These are phyloP conservation scores for Myxozyma nipponensis DNA, from an alignment of 805 yeast genomes.

Conservation along the genomic window DNA sequence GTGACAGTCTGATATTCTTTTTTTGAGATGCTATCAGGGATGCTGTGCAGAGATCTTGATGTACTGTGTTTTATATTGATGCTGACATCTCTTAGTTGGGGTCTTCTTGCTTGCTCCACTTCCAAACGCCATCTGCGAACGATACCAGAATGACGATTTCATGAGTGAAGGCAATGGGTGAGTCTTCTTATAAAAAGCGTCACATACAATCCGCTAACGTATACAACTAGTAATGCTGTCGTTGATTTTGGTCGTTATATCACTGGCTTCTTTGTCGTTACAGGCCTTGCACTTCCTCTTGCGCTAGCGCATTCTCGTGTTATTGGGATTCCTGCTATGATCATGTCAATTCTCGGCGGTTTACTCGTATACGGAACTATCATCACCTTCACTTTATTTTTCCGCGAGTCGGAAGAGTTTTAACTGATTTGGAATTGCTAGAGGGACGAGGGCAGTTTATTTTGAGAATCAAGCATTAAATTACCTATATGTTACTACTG, in stretches of 20 bases:
- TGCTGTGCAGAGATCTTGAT: too few species aligned
- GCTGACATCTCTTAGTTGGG: conserved; percentile 39
- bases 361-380: conserved; percentile 75
- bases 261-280: conserved; percentile 70
- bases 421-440: too few species aligned
- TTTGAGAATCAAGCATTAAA: too few species aligned
- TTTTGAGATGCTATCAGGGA: neutral
- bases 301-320: conserved; percentile 72
- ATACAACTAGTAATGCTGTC: conserved; percentile 40
- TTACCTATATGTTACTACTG: too few species aligned
- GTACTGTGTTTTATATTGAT: neutral
- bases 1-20: neutral
- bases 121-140: conserved; percentile 59
- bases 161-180: conserved; percentile 52
- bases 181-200: too few species aligned
- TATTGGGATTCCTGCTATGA: conserved; percentile 64
- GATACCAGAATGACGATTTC: conserved; percentile 53
- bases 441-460: too few species aligned
- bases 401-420: conserved; percentile 48
- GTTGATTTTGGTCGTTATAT: conserved; percentile 75
- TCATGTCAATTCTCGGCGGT: conserved; percentile 84
- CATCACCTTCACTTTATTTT: conserved; percentile 74
- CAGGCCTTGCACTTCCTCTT: conserved; percentile 73
- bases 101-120: conserved; percentile 67
- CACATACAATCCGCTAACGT: neutral